Evolutionary conservation across 1,284 basidiomycete genomes (phyloP).

Genomic region (Pseudozyma pruni): DNA sequence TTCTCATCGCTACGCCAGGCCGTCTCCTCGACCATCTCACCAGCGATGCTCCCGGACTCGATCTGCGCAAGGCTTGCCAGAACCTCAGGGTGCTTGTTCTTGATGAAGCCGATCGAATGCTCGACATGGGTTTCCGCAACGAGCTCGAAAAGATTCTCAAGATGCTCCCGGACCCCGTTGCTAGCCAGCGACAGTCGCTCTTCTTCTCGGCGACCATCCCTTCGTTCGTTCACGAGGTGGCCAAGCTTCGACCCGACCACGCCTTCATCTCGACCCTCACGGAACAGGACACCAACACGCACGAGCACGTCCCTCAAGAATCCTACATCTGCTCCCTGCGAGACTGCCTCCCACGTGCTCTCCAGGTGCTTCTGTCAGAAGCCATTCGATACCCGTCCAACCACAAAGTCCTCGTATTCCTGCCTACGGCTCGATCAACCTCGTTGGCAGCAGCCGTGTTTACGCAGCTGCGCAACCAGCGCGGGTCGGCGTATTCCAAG

Average conservation of each 20-base stretch:
- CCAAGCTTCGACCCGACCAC: slow-evolving; percentile 69
- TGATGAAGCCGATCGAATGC: slow-evolving; percentile 71
- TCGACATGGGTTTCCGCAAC: slow-evolving; percentile 68
- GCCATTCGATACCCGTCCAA: slow-evolving; percentile 46
- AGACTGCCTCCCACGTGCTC: slow-evolving; percentile 71
- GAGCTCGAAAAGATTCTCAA: slow-evolving; percentile 65
- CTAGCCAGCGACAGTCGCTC: slow-evolving; percentile 70
- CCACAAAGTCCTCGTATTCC: slow-evolving; percentile 71
- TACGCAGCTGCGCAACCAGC: slow-evolving; percentile 22
- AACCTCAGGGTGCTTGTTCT: slow-evolving; percentile 68
- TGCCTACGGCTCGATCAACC: slow-evolving; percentile 77
- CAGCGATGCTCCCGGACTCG: slow-evolving; percentile 66
- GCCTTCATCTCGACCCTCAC: slow-evolving; percentile 75
- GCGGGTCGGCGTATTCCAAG: slow-evolving; percentile 16
- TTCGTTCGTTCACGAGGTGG: slow-evolving; percentile 67
- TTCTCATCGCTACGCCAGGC: slow-evolving; percentile 72
- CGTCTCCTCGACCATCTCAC: slow-evolving; percentile 70
- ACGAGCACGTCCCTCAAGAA: slow-evolving; percentile 75
- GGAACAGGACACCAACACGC: slow-evolving; percentile 75
- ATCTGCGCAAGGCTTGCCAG: slow-evolving; percentile 55
- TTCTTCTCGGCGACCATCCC: slow-evolving; percentile 72
- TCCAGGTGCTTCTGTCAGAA: slow-evolving; percentile 69
- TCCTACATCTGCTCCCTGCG: slow-evolving; percentile 31
- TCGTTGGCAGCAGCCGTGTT: slow-evolving; percentile 71
- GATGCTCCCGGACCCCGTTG: slow-evolving; percentile 65